Conservation (phyloP, 73 alveolate species). For the Tetrahymena thermophila region DNA sequence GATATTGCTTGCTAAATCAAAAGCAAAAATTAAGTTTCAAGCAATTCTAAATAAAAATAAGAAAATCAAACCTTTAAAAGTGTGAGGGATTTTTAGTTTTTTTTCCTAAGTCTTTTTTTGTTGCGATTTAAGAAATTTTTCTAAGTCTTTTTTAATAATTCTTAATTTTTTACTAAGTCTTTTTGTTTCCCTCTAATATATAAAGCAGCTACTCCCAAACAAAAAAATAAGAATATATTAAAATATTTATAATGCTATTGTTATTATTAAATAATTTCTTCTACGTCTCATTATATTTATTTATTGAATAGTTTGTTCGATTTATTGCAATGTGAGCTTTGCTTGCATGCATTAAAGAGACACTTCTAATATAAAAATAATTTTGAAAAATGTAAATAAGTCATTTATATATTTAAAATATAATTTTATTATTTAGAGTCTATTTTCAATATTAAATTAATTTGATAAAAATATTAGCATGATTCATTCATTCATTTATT, state of each 20-base stretch:
- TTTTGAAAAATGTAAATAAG: no score
- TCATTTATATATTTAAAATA: no score
- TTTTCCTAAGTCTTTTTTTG: not conserved
- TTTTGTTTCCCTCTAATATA: not conserved
- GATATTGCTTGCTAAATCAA: not conserved
- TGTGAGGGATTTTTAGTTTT: not conserved
- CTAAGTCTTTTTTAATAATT: not conserved
- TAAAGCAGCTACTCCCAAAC: not conserved
- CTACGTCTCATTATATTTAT: not conserved
- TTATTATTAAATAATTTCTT: not conserved
- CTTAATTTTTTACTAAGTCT: not conserved
- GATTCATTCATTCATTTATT: not conserved
- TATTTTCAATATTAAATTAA: no score
- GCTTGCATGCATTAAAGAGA: not conserved
- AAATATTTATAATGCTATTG: not conserved
- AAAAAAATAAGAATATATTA: not conserved
- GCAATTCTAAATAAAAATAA: not conserved
- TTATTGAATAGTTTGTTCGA: no score
- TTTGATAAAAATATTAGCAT: not conserved
- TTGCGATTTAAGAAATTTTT: not conserved
- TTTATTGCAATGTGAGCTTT: no score
- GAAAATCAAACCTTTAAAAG: not conserved
- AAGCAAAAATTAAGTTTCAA: not conserved
- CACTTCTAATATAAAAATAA: not conserved
- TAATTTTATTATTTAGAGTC: no score